phyloP scores from a whole-genome alignment of 257 asterid genomes.

The Agastache rugosa region DNA sequence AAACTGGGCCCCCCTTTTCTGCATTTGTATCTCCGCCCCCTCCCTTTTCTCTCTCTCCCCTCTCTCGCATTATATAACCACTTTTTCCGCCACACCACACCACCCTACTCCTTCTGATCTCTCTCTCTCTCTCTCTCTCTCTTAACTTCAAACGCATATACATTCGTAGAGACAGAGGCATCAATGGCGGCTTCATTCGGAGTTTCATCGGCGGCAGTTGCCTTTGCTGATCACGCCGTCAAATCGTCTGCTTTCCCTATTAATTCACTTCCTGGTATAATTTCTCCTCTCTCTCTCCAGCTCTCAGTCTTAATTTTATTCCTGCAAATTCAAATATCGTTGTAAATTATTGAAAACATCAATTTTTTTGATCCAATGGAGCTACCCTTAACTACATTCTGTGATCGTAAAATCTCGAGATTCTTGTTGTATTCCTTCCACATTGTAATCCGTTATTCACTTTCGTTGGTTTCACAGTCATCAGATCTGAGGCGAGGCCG shows the following conservation, averaged over 20 bases:
- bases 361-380: constrained; percentile 13
- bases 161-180: background rate
- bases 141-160: background rate
- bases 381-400: background rate
- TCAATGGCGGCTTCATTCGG: constrained; percentile 62
- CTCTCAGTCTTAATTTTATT: background rate
- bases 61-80: constrained; percentile 9
- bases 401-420: constrained; percentile 5
- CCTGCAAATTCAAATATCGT: constrained; percentile 5
- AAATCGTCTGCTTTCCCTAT: constrained; percentile 41
- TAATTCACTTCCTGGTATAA: constrained; percentile 47
- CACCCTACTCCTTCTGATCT: background rate
- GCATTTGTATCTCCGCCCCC: constrained; percentile 48
- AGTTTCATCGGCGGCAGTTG: constrained; percentile 50
- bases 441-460: constrained; percentile 21
- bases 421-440: background rate
- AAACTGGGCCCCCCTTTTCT: background rate
- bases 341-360: background rate
- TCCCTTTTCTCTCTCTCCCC: constrained; percentile 8
- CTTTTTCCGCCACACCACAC: constrained; percentile 17
- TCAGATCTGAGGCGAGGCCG: constrained; percentile 56
- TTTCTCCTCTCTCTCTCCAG: background rate
- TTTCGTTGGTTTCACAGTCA: constrained; percentile 40
- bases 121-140: background rate
- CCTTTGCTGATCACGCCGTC: constrained; percentile 50